Percentiles rank a stretch among this genome's conserved stretches.
phyloP scores from a whole-genome alignment of 2,329 filamentous ascomycete genomes.

The Claviceps maximensis region DNA sequence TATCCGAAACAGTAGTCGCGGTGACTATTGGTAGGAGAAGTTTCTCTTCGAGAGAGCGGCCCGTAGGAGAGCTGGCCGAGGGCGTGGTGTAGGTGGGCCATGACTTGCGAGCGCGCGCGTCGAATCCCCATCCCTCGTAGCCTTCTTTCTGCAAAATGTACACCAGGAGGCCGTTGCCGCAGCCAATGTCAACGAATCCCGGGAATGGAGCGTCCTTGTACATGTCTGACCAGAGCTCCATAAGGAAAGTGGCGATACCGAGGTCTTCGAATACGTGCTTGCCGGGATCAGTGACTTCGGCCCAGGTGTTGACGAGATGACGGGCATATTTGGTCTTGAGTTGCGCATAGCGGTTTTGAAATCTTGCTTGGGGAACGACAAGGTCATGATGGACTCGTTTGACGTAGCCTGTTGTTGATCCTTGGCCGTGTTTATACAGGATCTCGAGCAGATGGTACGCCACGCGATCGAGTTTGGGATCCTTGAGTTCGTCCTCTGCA shows the following conservation, averaged over 20 bases:
- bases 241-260: conserved; percentile 78
- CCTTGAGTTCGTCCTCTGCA: conserved; percentile 12
- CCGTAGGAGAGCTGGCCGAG: conserved; percentile 14
- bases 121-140: conserved; percentile 79
- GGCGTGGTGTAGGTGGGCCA: conserved; percentile 57
- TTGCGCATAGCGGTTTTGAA: conserved; percentile 70
- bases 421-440: conserved; percentile 61
- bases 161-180: conserved; percentile 84
- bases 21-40: conserved; percentile 35
- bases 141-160: conserved; percentile 71
- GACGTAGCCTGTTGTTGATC: conserved; percentile 51
- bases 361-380: conserved; percentile 58
- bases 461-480: conserved; percentile 47
- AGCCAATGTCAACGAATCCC: conserved; percentile 91
- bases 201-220: conserved; percentile 54
- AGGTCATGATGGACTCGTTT: conserved; percentile 78
- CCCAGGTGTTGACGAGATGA: conserved; percentile 60
- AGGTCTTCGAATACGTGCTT: conserved; percentile 97
- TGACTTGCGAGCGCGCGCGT: conserved; percentile 72
- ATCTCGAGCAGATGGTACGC: conserved; percentile 55
- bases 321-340: conserved; percentile 72
- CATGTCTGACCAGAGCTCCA: conserved; percentile 83
- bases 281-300: conserved; percentile 69
- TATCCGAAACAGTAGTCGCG: conserved; percentile 4
- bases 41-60: conserved; percentile 27